Evolutionary conservation across 352 stramenopile genomes (phyloP).

Genomic region (Pythium chondricola): DNA sequence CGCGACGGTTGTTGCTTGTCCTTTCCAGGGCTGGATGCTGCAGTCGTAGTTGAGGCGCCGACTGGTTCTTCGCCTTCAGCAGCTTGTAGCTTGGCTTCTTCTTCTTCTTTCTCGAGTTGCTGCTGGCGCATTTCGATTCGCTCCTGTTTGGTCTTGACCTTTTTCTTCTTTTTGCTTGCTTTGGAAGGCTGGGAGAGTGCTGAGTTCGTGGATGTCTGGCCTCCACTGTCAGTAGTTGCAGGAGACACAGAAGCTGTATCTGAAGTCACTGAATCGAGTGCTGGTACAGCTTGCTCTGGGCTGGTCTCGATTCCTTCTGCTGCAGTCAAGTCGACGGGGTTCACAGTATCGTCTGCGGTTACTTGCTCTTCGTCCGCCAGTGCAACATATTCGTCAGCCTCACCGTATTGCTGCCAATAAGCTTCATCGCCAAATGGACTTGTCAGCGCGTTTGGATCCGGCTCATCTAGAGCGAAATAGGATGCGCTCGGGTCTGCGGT

Average conservation of each 20-base stretch:
- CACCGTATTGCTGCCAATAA: conserved; percentile 39
- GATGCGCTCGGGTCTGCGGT: neutral
- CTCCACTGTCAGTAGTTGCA: neutral
- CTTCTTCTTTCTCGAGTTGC: conserved; percentile 53
- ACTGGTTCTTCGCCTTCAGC: neutral
- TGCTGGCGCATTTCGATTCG: conserved; percentile 45
- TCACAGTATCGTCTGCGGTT: neutral
- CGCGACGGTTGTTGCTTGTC: neutral
- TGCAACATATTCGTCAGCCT: neutral
- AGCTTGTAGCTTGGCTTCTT: conserved; percentile 17
- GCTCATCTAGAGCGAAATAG: conserved; percentile 17
- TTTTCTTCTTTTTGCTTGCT: conserved; percentile 7
- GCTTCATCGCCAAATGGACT: conserved; percentile 38
- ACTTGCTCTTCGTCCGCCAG: neutral
- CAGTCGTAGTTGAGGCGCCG: neutral
- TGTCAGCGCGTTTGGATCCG: neutral
- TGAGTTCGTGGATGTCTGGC: neutral
- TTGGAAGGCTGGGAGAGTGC: conserved; percentile 1
- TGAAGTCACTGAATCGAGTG: neutral
- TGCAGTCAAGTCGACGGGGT: neutral
- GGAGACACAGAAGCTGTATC: neutral
- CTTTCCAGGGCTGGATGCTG: too few species aligned
- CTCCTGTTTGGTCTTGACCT: conserved; percentile 41
- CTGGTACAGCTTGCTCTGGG: too few species aligned
- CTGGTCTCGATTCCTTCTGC: too few species aligned